Evolutionary conservation across 2,329 filamentous ascomycete species (phyloP), one percentile per base, ranked within the genome.

Genomic region (Fusarium transvaalense): DNA sequence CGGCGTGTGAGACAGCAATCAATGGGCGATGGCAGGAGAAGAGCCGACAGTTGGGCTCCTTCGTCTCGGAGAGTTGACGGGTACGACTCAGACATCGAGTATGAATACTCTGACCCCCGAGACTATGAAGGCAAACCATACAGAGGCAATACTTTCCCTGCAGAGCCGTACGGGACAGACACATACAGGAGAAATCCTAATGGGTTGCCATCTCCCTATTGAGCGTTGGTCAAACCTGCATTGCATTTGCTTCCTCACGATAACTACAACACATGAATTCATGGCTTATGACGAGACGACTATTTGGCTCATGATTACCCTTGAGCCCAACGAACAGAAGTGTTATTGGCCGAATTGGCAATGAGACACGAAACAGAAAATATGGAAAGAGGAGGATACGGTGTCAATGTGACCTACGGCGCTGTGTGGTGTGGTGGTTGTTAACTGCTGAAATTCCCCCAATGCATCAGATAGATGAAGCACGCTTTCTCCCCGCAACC

Each of bases 31-130:
- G 77, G 74, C 68, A 74, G 75, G 76, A 79, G 78, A 55, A 79
- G 83, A 70, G 77, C 81, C 68, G 81, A 83, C 72, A 82, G 80
- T 74, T 82, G 82, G 80, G 77, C 77, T 58, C 77, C 82, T 54
- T 76, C 81, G 67, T 78, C 79, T 75, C 78, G 81, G 68, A 78
- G 77, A 63, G 71, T 74, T 64, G 76, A 77, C 69, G 79, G 78
- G 65, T 76, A 81, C 61, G 82, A 83, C 56, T 73, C 69, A 48
- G 76, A 77, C 38, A 64, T 81, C 58, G 82, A 84, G 55, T 75
- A 76, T 39, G 71, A 72, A 52, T 82, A 84, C 55, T 75, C 75
- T 46, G 69, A 71, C 53, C 82, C 83, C 56, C 82, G 76, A 62
- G 85, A 84, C 71, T 74, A 78, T 45, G 82, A 85, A 64, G 83